Evolutionary conservation across 2,329 filamentous ascomycete species (phyloP), one percentile per base, ranked within the genome.

Genomic region (Scorias spongiosa): DNA sequence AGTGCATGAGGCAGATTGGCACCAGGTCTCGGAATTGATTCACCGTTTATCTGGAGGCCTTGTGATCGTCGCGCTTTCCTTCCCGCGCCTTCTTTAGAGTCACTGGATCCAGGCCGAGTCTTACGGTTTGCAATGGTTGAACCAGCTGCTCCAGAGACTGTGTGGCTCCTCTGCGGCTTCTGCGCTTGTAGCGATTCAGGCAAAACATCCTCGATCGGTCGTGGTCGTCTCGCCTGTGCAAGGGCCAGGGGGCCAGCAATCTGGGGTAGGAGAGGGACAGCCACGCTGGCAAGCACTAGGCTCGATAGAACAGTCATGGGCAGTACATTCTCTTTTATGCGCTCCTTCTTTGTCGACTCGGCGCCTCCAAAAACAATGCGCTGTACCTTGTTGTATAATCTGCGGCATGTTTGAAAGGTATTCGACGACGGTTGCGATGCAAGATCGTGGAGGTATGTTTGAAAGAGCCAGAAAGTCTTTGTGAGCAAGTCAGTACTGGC

Each of bases 381-480:
- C 63, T 91, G 84, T 34, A 91, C 83, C 63, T 85, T 86, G 65
- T 91, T 91, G 67, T 88, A 89, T 53, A 91, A 78, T 56, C 85
- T 72, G 47, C 83, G 76, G 58, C 84, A 89, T 41, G 82, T 89
- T 65, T 84, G 80, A 66, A 91, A 91, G 41, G 81, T 74, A 54
- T 80, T 76, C 48, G 81, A 80, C 59, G 82, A 80, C 2, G 84
- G 84, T 46, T 81, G 83, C 56, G 73, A 69, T 44, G 82, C 75
- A 49, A 91, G 76, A 60, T 91, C 85, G 68, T 84, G 81, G 28
- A 91, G 75, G 59, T 91, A 88, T 4, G 83, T 89, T 65, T 91
- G 84, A 63, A 91, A 87, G 42, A 91, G 74, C 84, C 84, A 91
- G 63, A 91, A 91, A 30, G 84, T 89, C 84, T 91, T 57, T 42